These are phyloP conservation scores for Hibiscus trionum DNA, from an alignment of 345 rosid species.

Conservation along the genomic window DNA sequence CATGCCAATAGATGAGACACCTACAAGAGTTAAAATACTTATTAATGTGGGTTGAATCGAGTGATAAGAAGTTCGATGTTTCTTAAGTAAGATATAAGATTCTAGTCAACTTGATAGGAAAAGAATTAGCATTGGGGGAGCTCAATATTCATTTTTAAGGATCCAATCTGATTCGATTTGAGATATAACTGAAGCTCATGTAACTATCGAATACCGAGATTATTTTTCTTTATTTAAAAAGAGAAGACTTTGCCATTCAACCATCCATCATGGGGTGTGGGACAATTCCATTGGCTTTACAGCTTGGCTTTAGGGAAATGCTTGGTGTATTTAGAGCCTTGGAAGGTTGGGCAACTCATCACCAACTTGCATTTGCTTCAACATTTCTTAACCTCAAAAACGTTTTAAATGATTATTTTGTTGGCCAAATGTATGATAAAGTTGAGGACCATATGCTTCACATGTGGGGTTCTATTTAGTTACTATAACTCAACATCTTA, in stretches of 20 bases:
- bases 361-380: conserved; percentile 3
- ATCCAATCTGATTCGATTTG: no score
- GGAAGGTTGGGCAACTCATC: conserved; percentile 3
- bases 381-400: background rate
- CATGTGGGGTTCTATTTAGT: background rate
- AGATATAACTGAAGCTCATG: background rate
- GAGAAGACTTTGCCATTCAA: background rate
- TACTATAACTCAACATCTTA: background rate
- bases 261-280: background rate
- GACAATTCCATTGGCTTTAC: conserved; percentile 4
- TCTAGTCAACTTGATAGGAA: no score
- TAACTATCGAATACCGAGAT: background rate
- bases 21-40: no score
- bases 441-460: background rate
- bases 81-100: no score
- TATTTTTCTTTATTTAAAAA: background rate
- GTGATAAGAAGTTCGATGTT: no score
- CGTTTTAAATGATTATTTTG: background rate
- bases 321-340: background rate
- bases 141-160: no score
- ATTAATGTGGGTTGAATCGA: no score
- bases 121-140: no score
- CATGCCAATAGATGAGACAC: no score
- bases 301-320: conserved; percentile 10
- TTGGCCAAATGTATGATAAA: background rate